phyloP scores from a whole-genome alignment of 2,329 filamentous ascomycete genomes.

The Fusarium robinianum region DNA sequence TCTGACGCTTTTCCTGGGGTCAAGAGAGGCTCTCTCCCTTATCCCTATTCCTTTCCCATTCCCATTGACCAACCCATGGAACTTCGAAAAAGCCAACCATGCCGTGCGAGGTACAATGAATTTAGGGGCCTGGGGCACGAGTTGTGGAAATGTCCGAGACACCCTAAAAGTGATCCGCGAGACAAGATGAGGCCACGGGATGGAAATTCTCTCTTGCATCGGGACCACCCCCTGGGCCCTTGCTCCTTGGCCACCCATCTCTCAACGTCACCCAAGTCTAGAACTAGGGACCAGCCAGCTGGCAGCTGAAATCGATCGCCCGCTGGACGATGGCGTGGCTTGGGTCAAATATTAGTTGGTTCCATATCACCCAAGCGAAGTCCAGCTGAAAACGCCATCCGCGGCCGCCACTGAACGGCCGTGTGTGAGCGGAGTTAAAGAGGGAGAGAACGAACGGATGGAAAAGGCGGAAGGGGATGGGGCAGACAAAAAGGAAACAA shows the following conservation, averaged over 20 bases:
- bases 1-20: constrained; percentile 6
- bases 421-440: not conserved
- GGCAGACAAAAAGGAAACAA: constrained; percentile 6
- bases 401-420: constrained; percentile 12
- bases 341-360: not conserved
- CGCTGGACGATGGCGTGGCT: constrained; percentile 15
- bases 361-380: not conserved
- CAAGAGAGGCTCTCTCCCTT: constrained; percentile 1
- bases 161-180: constrained; percentile 25
- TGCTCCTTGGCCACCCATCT: constrained; percentile 20
- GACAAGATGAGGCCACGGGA: constrained; percentile 14
- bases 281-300: constrained; percentile 2
- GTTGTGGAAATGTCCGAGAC: constrained; percentile 26
- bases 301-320: constrained; percentile 18
- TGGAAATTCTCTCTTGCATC: constrained; percentile 6
- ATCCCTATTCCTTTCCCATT: constrained; percentile 3
- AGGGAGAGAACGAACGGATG: not conserved
- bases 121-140: constrained; percentile 7
- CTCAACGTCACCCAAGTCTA: constrained; percentile 6
- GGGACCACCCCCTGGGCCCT: constrained; percentile 8
- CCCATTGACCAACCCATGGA: no score
- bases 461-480: constrained; percentile 3
- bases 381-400: constrained; percentile 16
- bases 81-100: constrained; percentile 14
- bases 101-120: constrained; percentile 4